phyloP scores from a whole-genome alignment of 2,329 filamentous ascomycete genomes.

The Domatiomyces catenatus region DNA sequence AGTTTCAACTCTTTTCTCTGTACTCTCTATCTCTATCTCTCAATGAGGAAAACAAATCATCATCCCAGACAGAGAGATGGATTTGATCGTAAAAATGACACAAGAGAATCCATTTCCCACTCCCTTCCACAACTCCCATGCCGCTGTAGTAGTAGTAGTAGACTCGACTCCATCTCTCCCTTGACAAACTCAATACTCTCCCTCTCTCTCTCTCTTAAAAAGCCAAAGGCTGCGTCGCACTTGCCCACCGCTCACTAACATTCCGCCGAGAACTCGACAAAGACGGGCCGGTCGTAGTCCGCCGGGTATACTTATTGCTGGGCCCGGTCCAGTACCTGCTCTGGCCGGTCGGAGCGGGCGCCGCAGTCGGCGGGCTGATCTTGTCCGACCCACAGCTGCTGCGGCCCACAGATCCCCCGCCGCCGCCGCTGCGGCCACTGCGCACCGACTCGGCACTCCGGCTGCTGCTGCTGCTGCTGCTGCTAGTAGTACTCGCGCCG shows the following conservation, averaged over 20 bases:
- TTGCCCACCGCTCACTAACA: not conserved
- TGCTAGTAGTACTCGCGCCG: not conserved
- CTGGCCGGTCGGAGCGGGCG: not conserved
- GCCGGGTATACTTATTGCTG: not conserved
- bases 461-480: not conserved
- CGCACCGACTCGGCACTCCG: not conserved
- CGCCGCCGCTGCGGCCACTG: not conserved
- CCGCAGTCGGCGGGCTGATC: not conserved
- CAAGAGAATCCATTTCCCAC: too few relatives aligned
- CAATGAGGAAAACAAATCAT: too few relatives aligned
- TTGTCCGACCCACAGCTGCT: too few relatives aligned
- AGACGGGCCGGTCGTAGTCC: not conserved
- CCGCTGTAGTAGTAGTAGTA: too few relatives aligned
- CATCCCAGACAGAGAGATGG: too few relatives aligned
- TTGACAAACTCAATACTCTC: too few relatives aligned
- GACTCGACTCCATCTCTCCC: too few relatives aligned
- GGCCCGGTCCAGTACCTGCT: not conserved
- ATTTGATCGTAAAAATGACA: too few relatives aligned
- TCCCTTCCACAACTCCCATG: too few relatives aligned
- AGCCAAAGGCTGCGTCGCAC: not conserved
- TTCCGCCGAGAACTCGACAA: not conserved
- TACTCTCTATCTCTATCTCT: too few relatives aligned
- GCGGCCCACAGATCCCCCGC: too few relatives aligned
- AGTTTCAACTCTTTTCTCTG: too few relatives aligned
- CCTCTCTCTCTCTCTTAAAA: not conserved